Percentiles rank a stretch among this genome's conserved stretches.
These are phyloP conservation scores for Erysimum pusillum DNA, from an alignment of 441 rosid genomes.

Conservation along the genomic window DNA sequence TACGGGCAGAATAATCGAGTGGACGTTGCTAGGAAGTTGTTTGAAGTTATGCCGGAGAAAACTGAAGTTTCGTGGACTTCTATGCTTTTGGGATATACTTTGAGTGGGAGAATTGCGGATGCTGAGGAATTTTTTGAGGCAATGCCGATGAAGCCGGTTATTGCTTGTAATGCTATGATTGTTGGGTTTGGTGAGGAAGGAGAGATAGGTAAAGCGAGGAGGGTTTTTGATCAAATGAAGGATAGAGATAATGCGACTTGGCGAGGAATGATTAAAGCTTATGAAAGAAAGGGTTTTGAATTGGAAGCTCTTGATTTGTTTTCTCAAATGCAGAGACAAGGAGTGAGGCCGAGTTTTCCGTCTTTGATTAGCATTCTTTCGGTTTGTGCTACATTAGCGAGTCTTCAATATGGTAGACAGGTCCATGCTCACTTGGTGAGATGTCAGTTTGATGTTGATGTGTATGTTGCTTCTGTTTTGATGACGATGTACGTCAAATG, in stretches of 20 bases:
- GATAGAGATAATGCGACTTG: slow-evolving; percentile 66
- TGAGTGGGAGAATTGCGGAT: slow-evolving; percentile 63
- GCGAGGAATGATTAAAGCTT: slow-evolving; percentile 66
- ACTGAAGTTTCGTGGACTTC: slow-evolving; percentile 77
- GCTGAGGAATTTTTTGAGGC: slow-evolving; percentile 63
- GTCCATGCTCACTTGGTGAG: slow-evolving; percentile 69
- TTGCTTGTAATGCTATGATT: slow-evolving; percentile 69
- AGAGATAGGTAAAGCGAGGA: slow-evolving; percentile 58
- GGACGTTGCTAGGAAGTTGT: slow-evolving; percentile 72
- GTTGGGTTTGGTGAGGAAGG: slow-evolving; percentile 60
- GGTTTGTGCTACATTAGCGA: slow-evolving; percentile 69
- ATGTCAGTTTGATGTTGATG: slow-evolving; percentile 57
- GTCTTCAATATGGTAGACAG: slow-evolving; percentile 71
- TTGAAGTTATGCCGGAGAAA: slow-evolving; percentile 75
- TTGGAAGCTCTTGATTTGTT: slow-evolving; percentile 64
- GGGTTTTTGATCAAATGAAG: slow-evolving; percentile 56
- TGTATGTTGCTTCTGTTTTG: slow-evolving; percentile 70
- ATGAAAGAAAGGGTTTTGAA: slow-evolving; percentile 66
- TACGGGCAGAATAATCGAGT: slow-evolving; percentile 61
- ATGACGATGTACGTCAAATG: slow-evolving; percentile 77
- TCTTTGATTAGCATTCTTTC: slow-evolving; percentile 65
- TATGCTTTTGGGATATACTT: slow-evolving; percentile 76
- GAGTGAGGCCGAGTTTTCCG: slow-evolving; percentile 60
- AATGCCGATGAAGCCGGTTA: slow-evolving; percentile 58
- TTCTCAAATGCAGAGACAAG: slow-evolving; percentile 60